Evolutionary conservation across 192 early-diverging fungal species (phyloP).

Genomic region (Pilobolus umbonatus): DNA sequence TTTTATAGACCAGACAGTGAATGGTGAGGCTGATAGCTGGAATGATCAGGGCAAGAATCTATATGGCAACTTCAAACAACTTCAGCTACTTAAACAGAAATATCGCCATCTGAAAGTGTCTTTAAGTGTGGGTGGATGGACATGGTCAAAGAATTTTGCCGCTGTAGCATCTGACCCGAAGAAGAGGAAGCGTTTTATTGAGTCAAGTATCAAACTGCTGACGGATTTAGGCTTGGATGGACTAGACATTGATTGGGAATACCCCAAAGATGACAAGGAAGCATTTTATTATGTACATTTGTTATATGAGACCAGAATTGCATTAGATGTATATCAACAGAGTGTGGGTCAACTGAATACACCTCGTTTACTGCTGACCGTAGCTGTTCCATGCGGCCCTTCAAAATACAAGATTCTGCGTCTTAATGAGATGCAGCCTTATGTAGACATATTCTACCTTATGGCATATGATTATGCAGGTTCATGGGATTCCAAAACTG

Average conservation of each 20-base stretch:
- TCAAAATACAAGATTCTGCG: conserved; percentile 57
- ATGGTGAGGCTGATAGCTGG: conserved; percentile 47
- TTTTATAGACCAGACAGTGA: conserved; percentile 18
- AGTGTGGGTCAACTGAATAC: conserved; percentile 14
- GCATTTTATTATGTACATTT: conserved; percentile 74
- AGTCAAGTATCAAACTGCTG: conserved; percentile 39
- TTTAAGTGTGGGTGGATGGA: conserved; percentile 79
- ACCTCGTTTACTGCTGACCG: conserved; percentile 56
- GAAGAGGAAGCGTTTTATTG: conserved; percentile 56
- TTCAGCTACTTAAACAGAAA: conserved; percentile 59
- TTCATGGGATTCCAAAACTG: conserved; percentile 58
- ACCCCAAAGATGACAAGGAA: conserved; percentile 71
- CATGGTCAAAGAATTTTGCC: conserved; percentile 68
- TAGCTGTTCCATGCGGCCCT: conserved; percentile 63
- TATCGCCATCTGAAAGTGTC: conserved; percentile 65
- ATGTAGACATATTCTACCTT: conserved; percentile 77
- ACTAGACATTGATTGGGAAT: conserved; percentile 76
- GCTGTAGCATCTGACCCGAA: conserved; percentile 46
- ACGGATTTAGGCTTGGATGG: conserved; percentile 51
- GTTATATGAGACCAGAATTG: conserved; percentile 63
- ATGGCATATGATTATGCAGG: conserved; percentile 89
- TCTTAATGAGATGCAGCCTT: conserved; percentile 56
- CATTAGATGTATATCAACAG: conserved; percentile 55
- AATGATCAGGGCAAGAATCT: conserved; percentile 47
- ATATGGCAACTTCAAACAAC: conserved; percentile 60